Base-by-base conservation (phyloP, 306 rosid species). In the Begonia loranthoides region DNA sequence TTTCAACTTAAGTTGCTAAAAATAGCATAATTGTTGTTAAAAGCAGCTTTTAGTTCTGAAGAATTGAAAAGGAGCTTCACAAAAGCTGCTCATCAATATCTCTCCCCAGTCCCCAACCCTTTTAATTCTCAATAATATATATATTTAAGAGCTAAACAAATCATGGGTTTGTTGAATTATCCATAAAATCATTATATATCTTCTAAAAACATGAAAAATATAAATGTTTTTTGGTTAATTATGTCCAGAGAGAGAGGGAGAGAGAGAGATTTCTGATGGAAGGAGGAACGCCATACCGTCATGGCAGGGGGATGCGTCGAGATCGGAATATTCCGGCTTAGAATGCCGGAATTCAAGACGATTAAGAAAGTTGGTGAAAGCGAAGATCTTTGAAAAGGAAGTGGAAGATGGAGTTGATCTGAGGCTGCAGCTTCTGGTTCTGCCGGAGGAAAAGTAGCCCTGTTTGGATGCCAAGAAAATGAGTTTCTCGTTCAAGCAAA, bases 401-500 rank as follows among this genome's bases (percentile, higher is more conserved):
- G 71, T 54, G 51, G 68, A 43, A n/a, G 57, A 19, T 76, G 33
- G 84, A 58, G 61, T 40, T 52, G 43, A 49, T 28, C 58, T 51
- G 57, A 15, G 52, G 11, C 65, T 70, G 15, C 51, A 59, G 19
- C 69, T 39, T 15, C 56, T 33, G 55, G 40, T 24, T 57, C 69
- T 67, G n/a, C 64, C 51, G 12, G 79, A 34, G 40, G 79, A 59
- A 45, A 14, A 69, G 61, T 17, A 79, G 57, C 78, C 74, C 60
- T 74, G 84, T 61, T 53, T 92, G 39, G 94, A 67, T 9, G 93
- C 93, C 62, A 92, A 28, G 21, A 76, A 15, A 40, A 80, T 76
- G 39, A 92, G 96, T 57, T 82, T 80, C 74, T 92, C 94, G 4
- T 82, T 80, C 64, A 92, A 63, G 61, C 99, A 92, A 5, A 75